Evolutionary conservation across 805 yeast genomes (phyloP).

Genomic region (Zygoascus flipseniorum): DNA sequence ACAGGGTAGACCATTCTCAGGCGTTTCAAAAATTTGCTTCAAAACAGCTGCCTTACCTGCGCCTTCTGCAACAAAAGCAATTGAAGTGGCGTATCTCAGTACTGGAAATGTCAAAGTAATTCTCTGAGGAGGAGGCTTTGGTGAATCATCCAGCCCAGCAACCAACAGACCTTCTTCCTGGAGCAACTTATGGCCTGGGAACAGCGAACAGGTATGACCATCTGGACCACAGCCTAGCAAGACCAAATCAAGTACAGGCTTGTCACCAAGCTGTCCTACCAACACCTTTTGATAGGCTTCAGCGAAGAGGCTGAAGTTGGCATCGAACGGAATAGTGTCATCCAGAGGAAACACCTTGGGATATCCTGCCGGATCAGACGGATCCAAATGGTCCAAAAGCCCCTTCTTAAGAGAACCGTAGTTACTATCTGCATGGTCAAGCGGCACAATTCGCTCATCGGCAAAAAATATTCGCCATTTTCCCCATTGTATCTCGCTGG

Average conservation of each 20-base stretch:
- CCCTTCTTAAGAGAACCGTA: constrained; percentile 65
- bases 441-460: constrained; percentile 85
- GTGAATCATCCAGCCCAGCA: constrained; percentile 68
- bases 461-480: constrained; percentile 58
- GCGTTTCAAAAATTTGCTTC: constrained; percentile 53
- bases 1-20: constrained; percentile 45
- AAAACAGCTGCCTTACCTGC: constrained; percentile 69
- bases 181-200: constrained; percentile 73
- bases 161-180: constrained; percentile 45
- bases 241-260: constrained; percentile 46
- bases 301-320: constrained; percentile 50
- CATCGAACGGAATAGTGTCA: constrained; percentile 49
- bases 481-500: constrained; percentile 24
- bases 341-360: constrained; percentile 65
- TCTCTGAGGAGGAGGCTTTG: constrained; percentile 91
- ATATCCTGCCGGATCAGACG: constrained; percentile 27
- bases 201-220: constrained; percentile 89
- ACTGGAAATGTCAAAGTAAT: constrained; percentile 82
- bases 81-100: constrained; percentile 41
- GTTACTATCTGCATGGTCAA: constrained; percentile 77
- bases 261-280: constrained; percentile 36
- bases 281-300: constrained; percentile 50
- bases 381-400: constrained; percentile 40
- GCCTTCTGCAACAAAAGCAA: constrained; percentile 87
- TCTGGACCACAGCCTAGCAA: constrained; percentile 92